A percentile compares a stretch with the other conserved stretches of the same genome.
Evolutionary conservation across 1,139 yeast species (phyloP).

Genomic region (Pichia cactophila): DNA sequence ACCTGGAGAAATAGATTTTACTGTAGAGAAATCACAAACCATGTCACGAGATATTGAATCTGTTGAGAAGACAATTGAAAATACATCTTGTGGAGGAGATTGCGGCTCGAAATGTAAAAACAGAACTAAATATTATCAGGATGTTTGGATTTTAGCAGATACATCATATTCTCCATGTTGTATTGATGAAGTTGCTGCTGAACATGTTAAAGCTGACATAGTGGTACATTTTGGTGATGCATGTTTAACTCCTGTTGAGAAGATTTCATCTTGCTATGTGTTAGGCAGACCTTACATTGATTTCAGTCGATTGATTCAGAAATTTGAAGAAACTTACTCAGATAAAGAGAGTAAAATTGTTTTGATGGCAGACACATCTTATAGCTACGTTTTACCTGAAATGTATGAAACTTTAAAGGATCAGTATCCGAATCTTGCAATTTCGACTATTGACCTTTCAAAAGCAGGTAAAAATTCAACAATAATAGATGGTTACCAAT

Average conservation of each 20-base stretch:
- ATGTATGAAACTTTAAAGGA: constrained; percentile 32
- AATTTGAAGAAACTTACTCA: constrained; percentile 35
- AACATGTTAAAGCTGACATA: constrained; percentile 78
- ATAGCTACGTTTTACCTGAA: constrained; percentile 36
- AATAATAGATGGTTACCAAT: constrained; percentile 17
- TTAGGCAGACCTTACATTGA: constrained; percentile 61
- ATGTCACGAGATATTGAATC: constrained; percentile 14
- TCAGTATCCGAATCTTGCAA: constrained; percentile 38
- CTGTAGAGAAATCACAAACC: background rate
- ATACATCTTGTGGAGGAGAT: constrained; percentile 18
- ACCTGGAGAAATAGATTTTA: constrained; percentile 13
- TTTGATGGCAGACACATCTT: constrained; percentile 64
- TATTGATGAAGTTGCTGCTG: constrained; percentile 94
- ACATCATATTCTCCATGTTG: constrained; percentile 95
- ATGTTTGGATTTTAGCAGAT: constrained; percentile 78
- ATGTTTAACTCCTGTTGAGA: constrained; percentile 72
- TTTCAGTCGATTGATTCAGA: constrained; percentile 26
- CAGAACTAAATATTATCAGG: constrained; percentile 18
- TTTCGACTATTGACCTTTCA: constrained; percentile 42
- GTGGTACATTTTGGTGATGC: constrained; percentile 95
- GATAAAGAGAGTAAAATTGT: constrained; percentile 37
- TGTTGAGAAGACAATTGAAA: constrained; percentile 13
- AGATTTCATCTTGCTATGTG: constrained; percentile 66
- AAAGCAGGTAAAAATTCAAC: constrained; percentile 17
- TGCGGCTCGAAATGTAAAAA: constrained; percentile 24